Conservation (phyloP, 345 rosid genomes). For the Anacardium occidentale region DNA sequence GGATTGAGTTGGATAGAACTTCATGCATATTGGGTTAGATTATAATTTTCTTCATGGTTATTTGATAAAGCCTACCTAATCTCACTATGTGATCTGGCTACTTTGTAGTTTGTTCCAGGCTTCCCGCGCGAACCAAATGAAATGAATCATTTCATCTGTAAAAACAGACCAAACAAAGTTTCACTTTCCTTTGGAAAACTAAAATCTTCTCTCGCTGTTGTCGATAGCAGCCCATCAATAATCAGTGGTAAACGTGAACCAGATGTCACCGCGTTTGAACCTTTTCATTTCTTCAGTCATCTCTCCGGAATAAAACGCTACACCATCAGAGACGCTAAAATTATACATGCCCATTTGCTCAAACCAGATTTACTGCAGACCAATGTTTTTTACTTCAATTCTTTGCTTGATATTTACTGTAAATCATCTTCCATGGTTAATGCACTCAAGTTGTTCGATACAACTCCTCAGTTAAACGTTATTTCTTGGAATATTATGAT, state of each 20-base stretch:
- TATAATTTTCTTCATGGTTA: too few relatives aligned
- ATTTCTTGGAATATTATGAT: slow-evolving; percentile 67
- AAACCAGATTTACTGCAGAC: slow-evolving; percentile 33
- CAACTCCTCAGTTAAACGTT: slow-evolving; percentile 49
- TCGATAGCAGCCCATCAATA: slow-evolving; percentile 22
- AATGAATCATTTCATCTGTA: slow-evolving; percentile 40
- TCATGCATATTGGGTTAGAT: too few relatives aligned
- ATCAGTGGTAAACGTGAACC: slow-evolving; percentile 16
- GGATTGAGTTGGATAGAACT: too few relatives aligned
- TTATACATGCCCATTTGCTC: slow-evolving; percentile 46
- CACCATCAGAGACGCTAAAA: slow-evolving; percentile 35
- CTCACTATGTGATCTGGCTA: too few relatives aligned
- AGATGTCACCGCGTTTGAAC: slow-evolving; percentile 29
- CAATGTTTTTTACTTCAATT: slow-evolving; percentile 39
- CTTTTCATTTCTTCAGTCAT: slow-evolving; percentile 41
- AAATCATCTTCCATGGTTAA: slow-evolving; percentile 38
- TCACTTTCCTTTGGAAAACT: slow-evolving; percentile 23
- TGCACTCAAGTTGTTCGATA: slow-evolving; percentile 66
- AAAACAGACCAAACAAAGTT: slow-evolving; percentile 26
- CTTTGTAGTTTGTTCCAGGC: not conserved
- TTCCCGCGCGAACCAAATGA: slow-evolving; percentile 32
- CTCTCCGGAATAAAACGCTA: slow-evolving; percentile 30
- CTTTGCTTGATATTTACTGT: slow-evolving; percentile 49
- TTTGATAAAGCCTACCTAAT: too few relatives aligned
- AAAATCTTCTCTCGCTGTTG: slow-evolving; percentile 32